These are phyloP conservation scores for Aurantiochytrium sp. DNA, from an alignment of 108 stramenopile genomes.

Conservation along the genomic window DNA sequence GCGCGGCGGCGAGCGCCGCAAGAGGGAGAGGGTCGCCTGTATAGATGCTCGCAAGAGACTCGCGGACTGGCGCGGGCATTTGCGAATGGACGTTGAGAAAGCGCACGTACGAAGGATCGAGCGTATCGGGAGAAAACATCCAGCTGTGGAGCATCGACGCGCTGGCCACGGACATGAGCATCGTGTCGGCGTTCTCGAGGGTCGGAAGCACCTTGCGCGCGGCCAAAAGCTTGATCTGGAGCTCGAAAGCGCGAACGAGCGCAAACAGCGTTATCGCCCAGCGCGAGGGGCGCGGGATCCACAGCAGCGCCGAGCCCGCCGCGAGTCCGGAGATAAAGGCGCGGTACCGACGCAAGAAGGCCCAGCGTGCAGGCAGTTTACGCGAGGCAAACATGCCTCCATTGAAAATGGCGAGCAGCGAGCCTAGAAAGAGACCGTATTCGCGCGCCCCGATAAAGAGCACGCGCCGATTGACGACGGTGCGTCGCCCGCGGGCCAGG, in stretches of 20 bases:
- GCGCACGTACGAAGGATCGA: neutral
- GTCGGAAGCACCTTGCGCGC: neutral
- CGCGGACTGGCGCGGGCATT: neutral
- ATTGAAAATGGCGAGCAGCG: neutral
- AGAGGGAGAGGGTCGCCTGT: neutral
- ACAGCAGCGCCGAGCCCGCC: neutral
- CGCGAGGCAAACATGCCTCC: neutral
- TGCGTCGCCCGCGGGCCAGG: neutral
- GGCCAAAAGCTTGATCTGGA: neutral
- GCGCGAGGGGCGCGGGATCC: neutral
- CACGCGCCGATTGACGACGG: neutral
- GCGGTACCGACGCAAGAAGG: neutral
- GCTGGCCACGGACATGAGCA: conserved; percentile 1
- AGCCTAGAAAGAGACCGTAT: neutral
- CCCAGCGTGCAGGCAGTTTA: neutral
- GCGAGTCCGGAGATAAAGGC: neutral
- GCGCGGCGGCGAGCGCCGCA: neutral
- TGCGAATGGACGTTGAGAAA: neutral
- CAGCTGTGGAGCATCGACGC: conserved; percentile 17
- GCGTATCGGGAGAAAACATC: neutral
- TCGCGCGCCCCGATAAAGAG: neutral
- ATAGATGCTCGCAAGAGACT: neutral
- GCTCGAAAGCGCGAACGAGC: neutral
- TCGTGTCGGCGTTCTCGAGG: neutral
- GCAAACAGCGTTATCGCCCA: neutral